A percentile compares a stretch with the other conserved stretches of the same genome.
Evolutionary conservation across 306 rosid genomes (phyloP).

Genomic region (Hippophae rhamnoides): DNA sequence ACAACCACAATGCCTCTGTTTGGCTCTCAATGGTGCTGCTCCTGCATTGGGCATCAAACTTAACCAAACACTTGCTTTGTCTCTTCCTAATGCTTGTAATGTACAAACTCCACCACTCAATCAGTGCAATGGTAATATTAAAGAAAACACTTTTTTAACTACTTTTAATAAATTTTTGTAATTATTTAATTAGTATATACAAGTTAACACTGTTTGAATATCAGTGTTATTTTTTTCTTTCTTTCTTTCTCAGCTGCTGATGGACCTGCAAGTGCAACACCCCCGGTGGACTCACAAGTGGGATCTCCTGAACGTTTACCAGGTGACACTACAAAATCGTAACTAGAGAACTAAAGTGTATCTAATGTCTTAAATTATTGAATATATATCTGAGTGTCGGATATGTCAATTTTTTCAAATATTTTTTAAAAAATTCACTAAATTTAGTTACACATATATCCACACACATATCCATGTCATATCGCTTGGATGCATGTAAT

Average conservation of each 20-base stretch:
- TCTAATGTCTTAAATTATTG: no score
- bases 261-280: constrained; percentile 23
- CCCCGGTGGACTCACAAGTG: constrained; percentile 1
- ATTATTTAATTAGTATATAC: no score
- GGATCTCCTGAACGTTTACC: constrained; percentile 12
- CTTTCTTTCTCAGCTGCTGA: constrained; percentile 26
- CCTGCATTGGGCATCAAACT: constrained; percentile 10
- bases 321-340: neutral
- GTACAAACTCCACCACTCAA: constrained; percentile 15
- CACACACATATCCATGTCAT: no score
- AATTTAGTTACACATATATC: no score
- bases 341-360: no score
- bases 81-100: constrained; percentile 18
- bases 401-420: no score
- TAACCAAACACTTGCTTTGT: constrained; percentile 20
- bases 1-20: constrained; percentile 14
- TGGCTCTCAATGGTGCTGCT: constrained; percentile 14
- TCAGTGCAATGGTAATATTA: constrained; percentile 7
- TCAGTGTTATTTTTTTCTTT: no score
- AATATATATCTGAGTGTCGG: no score
- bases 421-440: no score
- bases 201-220: neutral
- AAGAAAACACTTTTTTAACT: neutral
- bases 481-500: no score
- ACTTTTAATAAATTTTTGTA: no score